Conservation (phyloP, 345 rosid genomes). For the Geranium brycei region DNA sequence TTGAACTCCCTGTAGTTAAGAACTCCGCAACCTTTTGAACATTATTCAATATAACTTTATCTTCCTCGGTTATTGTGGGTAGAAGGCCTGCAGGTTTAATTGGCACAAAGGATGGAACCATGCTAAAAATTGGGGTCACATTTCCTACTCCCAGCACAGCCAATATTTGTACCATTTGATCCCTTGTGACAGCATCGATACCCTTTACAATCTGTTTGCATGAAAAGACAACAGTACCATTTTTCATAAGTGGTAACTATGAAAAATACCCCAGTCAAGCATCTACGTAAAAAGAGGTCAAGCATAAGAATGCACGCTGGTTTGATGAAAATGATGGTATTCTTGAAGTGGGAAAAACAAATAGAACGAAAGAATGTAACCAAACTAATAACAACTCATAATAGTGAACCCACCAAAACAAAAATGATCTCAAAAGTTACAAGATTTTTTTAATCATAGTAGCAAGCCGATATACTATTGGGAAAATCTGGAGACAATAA, state of each 20-base stretch:
- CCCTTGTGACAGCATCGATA: slow-evolving; percentile 84
- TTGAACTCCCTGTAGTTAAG: slow-evolving; percentile 60
- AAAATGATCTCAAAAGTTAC: too few relatives aligned
- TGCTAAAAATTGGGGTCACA: slow-evolving; percentile 57
- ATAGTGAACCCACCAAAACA: too few relatives aligned
- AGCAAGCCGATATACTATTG: too few relatives aligned
- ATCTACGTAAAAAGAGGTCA: neutral
- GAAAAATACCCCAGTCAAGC: neutral
- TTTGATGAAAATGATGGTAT: too few relatives aligned
- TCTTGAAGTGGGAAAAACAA: too few relatives aligned
- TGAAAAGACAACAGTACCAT: slow-evolving; percentile 6
- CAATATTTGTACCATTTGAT: slow-evolving; percentile 67
- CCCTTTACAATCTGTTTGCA: slow-evolving; percentile 74
- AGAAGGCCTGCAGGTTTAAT: slow-evolving; percentile 62
- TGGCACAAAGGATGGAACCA: slow-evolving; percentile 69
- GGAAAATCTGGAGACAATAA: too few relatives aligned
- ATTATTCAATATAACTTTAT: slow-evolving; percentile 53
- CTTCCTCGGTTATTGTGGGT: slow-evolving; percentile 78
- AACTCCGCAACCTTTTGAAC: slow-evolving; percentile 67
- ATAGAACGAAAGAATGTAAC: too few relatives aligned
- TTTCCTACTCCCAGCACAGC: slow-evolving; percentile 54
- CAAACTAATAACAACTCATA: too few relatives aligned
- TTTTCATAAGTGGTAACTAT: neutral
- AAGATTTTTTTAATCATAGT: too few relatives aligned
- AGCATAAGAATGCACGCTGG: neutral